phyloP scores from a whole-genome alignment of 1,284 basidiomycete species.

The Ceratobasidium sp. region DNA sequence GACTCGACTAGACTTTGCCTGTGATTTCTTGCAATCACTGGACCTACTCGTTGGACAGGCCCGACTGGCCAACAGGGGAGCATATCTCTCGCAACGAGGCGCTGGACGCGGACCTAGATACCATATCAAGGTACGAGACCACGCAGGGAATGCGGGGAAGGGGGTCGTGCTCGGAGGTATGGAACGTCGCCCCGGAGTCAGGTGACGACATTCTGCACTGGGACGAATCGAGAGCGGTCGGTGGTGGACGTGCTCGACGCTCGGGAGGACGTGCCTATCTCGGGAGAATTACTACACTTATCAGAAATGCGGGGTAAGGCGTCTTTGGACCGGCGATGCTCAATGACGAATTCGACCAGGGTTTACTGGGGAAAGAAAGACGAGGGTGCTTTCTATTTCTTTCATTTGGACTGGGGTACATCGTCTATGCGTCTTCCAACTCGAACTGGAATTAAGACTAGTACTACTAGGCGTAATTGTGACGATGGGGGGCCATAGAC shows the following conservation, averaged over 20 bases:
- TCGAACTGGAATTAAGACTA: not conserved
- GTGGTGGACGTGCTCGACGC: not conserved
- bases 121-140: conserved; percentile 9
- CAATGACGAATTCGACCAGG: not conserved
- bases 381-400: too few species aligned
- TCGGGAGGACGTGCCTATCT: conserved; percentile 29
- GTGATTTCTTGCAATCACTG: conserved; percentile 18
- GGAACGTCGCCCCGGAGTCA: conserved; percentile 9
- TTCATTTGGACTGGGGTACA: too few species aligned
- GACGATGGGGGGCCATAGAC: conserved; percentile 21
- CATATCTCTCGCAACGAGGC: not conserved
- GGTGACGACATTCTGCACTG: not conserved
- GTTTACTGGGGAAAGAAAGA: not conserved
- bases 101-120: conserved; percentile 8
- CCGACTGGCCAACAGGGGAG: not conserved
- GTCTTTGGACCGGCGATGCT: not conserved
- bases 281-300: conserved; percentile 36
- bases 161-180: conserved; percentile 19
- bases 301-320: conserved; percentile 26
- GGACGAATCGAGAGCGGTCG: not conserved
- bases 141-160: conserved; percentile 8
- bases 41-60: not conserved
- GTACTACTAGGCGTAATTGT: too few species aligned
- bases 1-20: not conserved
- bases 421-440: not conserved